Base-by-base conservation (phyloP, 441 rosid species). In the Corymbia citriodora region DNA sequence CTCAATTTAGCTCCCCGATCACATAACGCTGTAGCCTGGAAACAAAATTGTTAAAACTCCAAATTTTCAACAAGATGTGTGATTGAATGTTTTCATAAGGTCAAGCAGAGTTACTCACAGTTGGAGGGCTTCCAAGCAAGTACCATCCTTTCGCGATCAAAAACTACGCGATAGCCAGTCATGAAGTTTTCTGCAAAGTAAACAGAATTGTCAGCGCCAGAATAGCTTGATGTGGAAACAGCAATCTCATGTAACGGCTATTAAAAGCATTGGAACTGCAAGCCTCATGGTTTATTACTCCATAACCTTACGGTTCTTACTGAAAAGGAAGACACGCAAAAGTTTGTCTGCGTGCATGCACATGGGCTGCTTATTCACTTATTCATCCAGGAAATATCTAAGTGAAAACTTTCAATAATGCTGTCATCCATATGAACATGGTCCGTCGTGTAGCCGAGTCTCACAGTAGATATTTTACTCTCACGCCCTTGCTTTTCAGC, bases 61-160 rank as follows among this genome's bases (percentile, higher is more conserved):
- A 36, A 53, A 36, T 59, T 23, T 11, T 9, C 12, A n/a, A 18
- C 40, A 45, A 87, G 52, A 86, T 27, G n/a, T 90, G 16, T 23
- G 49, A 25, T 68, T 10, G 86, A 49, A n/a, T 4, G 27, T 86
- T 33, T 33, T 19, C 48, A 2, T 90, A 21, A 82, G 33, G 48
- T 57, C 52, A 17, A n/a, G 61, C 36, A 4, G 90, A 50, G 91
- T n/a, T 81, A 94, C 99, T 96, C 93, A 98, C 99, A 98, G 89
- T 97, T 87, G 49, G 99, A 95, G 94, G 90, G 93, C 92, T 93
- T 96, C 99, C 99, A 98, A 17, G 98, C 99, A 52, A 98, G 93
- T 48, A 95, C 88, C 88, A 95, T 94, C 91, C 93, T 95, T 93
- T 98, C 98, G 6, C 97, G 97, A 92, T 97, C 94, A 89, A 98